Evolutionary conservation across 2,329 filamentous ascomycete genomes (phyloP).

Genomic region (Lachnum nothofagi): DNA sequence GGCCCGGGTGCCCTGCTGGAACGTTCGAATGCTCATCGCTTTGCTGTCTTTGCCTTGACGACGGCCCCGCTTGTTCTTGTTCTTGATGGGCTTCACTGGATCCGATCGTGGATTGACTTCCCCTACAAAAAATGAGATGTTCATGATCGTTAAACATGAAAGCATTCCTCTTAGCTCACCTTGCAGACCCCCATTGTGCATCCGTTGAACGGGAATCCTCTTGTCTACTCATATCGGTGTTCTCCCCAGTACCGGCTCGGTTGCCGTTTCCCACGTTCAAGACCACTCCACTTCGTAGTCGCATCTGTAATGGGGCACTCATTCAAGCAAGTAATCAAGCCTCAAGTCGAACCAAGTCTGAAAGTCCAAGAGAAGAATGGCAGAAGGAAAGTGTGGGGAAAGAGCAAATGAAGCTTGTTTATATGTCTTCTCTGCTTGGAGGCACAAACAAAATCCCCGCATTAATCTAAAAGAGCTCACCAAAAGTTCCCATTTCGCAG

Average conservation of each 20-base stretch:
- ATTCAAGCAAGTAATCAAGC: background rate
- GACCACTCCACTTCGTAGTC: background rate
- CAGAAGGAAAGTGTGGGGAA: background rate
- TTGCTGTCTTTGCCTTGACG: background rate
- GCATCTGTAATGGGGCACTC: background rate
- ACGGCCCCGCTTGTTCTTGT: background rate
- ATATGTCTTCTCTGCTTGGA: background rate
- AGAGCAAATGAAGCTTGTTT: background rate
- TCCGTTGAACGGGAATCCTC: background rate
- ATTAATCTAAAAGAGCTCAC: background rate
- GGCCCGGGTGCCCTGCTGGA: background rate
- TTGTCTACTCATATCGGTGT: background rate
- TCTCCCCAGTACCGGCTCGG: background rate
- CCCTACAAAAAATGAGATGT: background rate
- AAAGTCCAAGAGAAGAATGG: background rate
- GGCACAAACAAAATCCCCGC: background rate
- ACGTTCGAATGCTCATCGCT: background rate
- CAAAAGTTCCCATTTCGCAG: background rate
- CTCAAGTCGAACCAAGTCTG: background rate
- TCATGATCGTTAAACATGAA: background rate
- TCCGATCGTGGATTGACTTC: background rate
- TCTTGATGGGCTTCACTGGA: background rate
- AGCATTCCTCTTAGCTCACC: background rate
- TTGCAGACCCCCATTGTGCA: constrained; percentile 1
- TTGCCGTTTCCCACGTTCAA: background rate